A percentile compares a stretch with the other conserved stretches of the same genome.
Evolutionary conservation across 2,329 filamentous ascomycete genomes (phyloP).

Genomic region (Neonectria neomacrospora): DNA sequence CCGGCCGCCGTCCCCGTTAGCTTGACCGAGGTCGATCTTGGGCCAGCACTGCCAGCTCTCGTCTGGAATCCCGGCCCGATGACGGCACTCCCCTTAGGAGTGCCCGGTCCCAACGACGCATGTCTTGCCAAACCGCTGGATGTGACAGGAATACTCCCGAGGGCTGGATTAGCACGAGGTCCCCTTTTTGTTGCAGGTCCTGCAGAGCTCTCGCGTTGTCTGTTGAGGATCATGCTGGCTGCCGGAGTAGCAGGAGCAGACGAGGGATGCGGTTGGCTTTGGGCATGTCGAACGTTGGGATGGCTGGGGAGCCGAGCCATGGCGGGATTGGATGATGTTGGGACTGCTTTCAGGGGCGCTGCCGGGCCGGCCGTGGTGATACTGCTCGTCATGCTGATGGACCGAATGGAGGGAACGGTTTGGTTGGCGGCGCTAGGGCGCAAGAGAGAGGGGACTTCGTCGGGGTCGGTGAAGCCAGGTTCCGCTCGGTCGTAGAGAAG

Average conservation of each 20-base stretch:
- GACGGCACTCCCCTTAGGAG: slow-evolving; percentile 60
- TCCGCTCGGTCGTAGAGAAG: slow-evolving; percentile 69
- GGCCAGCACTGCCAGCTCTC: slow-evolving; percentile 69
- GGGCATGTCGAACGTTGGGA: slow-evolving; percentile 61
- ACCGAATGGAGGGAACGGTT: slow-evolving; percentile 52
- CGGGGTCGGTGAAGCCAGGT: slow-evolving; percentile 69
- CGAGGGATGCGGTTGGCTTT: slow-evolving; percentile 62
- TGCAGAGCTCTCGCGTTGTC: slow-evolving; percentile 68
- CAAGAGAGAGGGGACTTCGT: slow-evolving; percentile 72
- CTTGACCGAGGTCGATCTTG: slow-evolving; percentile 62
- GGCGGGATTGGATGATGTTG: slow-evolving; percentile 53
- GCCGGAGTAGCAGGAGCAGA: slow-evolving; percentile 71
- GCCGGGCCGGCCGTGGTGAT: slow-evolving; percentile 42
- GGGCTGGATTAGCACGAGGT: slow-evolving; percentile 59
- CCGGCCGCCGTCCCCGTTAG: slow-evolving; percentile 51
- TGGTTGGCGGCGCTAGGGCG: slow-evolving; percentile 67
- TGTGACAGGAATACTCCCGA: slow-evolving; percentile 60
- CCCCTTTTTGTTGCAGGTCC: slow-evolving; percentile 68
- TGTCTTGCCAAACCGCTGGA: slow-evolving; percentile 71
- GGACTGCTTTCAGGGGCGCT: slow-evolving; percentile 42
- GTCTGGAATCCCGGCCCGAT: slow-evolving; percentile 50
- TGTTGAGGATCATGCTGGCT: slow-evolving; percentile 68
- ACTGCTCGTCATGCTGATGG: slow-evolving; percentile 57
- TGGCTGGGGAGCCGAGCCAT: slow-evolving; percentile 56
- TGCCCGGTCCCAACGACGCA: slow-evolving; percentile 71